Evolutionary conservation across 1,139 yeast species (phyloP).

Genomic region (Kazachstania sp.): DNA sequence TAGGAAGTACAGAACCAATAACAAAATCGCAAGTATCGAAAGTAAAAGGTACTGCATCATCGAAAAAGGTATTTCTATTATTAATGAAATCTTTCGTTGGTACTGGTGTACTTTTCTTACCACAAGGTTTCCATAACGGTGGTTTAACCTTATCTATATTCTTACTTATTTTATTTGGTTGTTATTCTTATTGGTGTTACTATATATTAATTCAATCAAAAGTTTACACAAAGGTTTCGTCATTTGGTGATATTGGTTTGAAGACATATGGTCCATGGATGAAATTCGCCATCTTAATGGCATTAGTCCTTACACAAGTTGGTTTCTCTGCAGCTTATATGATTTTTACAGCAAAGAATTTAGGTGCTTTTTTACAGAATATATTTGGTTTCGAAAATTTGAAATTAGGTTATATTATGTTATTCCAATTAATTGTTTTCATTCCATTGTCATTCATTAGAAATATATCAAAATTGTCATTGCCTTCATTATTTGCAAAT

Average conservation of each 20-base stretch:
- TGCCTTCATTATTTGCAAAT: slow-evolving; percentile 61
- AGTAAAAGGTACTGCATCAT: slow-evolving; percentile 52
- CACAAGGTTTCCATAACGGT: slow-evolving; percentile 67
- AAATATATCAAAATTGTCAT: slow-evolving; percentile 60
- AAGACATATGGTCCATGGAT: slow-evolving; percentile 53
- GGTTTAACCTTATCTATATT: slow-evolving; percentile 53
- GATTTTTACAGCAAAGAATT: slow-evolving; percentile 62
- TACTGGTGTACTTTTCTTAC: slow-evolving; percentile 68
- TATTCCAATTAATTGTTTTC: slow-evolving; percentile 48
- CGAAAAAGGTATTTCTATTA: slow-evolving; percentile 56
- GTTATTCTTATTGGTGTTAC: slow-evolving; percentile 64
- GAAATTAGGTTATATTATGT: slow-evolving; percentile 37
- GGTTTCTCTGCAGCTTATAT: slow-evolving; percentile 76
- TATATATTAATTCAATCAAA: slow-evolving; percentile 52
- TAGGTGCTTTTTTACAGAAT: slow-evolving; percentile 49
- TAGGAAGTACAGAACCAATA: slow-evolving; percentile 13
- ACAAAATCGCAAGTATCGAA: slow-evolving; percentile 6
- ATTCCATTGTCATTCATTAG: slow-evolving; percentile 65
- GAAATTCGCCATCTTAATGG: slow-evolving; percentile 49
- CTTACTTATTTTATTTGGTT: slow-evolving; percentile 49
- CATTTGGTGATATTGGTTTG: slow-evolving; percentile 69
- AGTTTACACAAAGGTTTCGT: slow-evolving; percentile 47
- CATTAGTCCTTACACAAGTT: slow-evolving; percentile 59
- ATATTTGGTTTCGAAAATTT: slow-evolving; percentile 34
- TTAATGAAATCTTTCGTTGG: slow-evolving; percentile 69